Conservation (phyloP, 345 rosid genomes). For the Hirschfeldia incana region DNA sequence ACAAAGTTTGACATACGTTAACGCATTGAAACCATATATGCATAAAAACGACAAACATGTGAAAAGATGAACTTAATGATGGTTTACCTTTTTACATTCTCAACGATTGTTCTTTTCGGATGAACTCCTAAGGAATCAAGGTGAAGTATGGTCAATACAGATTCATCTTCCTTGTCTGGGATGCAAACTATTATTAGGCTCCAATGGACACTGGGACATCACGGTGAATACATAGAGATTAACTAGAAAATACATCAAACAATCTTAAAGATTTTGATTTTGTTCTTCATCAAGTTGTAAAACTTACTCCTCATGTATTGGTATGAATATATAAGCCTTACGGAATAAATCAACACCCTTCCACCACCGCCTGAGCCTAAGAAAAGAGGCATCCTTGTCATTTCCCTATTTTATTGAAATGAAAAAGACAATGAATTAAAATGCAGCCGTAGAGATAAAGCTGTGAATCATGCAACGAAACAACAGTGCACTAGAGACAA, state of each 20-base stretch:
- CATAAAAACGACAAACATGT: not conserved
- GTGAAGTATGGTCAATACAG: conserved; percentile 83
- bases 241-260: not conserved
- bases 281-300: not conserved
- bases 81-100: conserved; percentile 70
- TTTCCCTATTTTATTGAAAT: conserved; percentile 43
- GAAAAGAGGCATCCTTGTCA: conserved; percentile 62
- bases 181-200: conserved; percentile 89
- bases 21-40: conserved; percentile 1
- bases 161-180: conserved; percentile 77
- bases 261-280: not conserved
- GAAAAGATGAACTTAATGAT: conserved; percentile 10
- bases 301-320: conserved; percentile 90
- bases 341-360: conserved; percentile 79
- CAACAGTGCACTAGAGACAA: not conserved
- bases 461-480: not conserved
- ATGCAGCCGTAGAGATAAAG: not conserved
- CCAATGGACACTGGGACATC: conserved; percentile 77
- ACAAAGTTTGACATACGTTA: not conserved
- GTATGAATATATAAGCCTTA: conserved; percentile 84
- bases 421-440: conserved; percentile 15
- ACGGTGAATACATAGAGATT: conserved; percentile 1
- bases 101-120: conserved; percentile 55
- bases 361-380: conserved; percentile 97
- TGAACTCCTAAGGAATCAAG: conserved; percentile 87